Conservation (phyloP, 1,284 basidiomycete species). For the Leccinum angustisporum region DNA sequence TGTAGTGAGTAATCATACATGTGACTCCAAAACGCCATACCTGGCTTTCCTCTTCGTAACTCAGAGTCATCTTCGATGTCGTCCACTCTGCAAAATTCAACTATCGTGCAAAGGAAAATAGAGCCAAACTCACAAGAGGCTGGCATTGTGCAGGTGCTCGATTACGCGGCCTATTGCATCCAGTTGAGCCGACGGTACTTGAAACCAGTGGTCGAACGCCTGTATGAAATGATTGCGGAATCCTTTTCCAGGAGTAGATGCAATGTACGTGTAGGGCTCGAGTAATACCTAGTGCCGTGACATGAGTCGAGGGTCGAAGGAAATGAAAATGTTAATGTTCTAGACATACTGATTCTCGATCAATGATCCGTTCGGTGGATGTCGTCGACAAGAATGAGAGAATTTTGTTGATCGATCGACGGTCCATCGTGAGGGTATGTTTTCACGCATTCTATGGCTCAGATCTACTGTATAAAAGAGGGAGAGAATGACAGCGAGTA, state of each 20-base stretch:
- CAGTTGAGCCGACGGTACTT: neutral
- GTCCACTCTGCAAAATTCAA: neutral
- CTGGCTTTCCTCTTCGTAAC: no score
- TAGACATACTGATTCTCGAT: neutral
- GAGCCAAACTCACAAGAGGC: neutral
- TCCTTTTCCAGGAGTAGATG: neutral
- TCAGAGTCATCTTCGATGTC: neutral
- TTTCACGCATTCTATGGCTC: no score
- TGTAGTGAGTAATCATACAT: neutral
- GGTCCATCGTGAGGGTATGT: no score
- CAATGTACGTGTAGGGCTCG: neutral
- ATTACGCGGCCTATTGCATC: neutral
- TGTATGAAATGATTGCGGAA: neutral
- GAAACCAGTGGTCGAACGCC: neutral
- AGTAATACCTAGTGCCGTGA: neutral
- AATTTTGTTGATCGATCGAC: no score
- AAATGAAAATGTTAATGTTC: neutral
- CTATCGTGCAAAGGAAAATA: neutral
- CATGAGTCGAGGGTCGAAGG: neutral
- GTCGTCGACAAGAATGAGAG: neutral
- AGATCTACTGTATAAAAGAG: no score
- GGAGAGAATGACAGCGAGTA: no score
- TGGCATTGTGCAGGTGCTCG: neutral
- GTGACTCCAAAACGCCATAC: neutral
- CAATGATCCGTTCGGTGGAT: neutral